Conservation (phyloP, 208 protist genomes). For the Leishmania guyanensis region DNA sequence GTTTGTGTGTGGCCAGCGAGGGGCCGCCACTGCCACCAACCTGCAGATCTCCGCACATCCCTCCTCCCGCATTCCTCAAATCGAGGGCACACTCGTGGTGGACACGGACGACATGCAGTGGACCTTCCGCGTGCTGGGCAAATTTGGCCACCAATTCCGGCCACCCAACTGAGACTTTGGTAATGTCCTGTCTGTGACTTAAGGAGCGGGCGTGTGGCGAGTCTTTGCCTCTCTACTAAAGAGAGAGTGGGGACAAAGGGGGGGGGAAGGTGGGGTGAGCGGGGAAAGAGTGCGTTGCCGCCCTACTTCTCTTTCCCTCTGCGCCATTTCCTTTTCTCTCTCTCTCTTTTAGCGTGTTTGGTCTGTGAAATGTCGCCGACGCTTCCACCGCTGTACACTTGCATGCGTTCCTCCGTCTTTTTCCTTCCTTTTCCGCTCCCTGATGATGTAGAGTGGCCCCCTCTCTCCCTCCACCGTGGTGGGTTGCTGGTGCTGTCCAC, state of each 20-base stretch:
- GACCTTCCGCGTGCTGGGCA: slow-evolving; percentile 84
- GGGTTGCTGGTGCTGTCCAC: too few species aligned
- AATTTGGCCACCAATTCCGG: slow-evolving; percentile 37
- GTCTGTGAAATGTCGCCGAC: not conserved
- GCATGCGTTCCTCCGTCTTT: not conserved
- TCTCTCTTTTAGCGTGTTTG: not conserved
- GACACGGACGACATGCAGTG: slow-evolving; percentile 94
- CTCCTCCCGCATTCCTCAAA: slow-evolving; percentile 66
- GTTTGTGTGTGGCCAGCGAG: slow-evolving; percentile 60
- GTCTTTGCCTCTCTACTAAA: not conserved
- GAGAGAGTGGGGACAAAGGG: too few species aligned
- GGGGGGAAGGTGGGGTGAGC: not conserved
- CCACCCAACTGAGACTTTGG: slow-evolving; percentile 1
- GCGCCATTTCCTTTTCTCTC: not conserved
- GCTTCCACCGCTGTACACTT: not conserved
- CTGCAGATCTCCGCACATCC: slow-evolving; percentile 64
- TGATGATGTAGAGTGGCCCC: not conserved
- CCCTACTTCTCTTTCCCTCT: not conserved
- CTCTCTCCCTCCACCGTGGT: not conserved
- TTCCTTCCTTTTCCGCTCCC: slow-evolving; percentile 2
- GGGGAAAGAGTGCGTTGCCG: not conserved
- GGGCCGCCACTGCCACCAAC: slow-evolving; percentile 35
- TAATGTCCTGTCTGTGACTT: not conserved
- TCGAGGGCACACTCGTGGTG: slow-evolving; percentile 84
- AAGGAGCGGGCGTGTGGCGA: not conserved